Evolutionary conservation across 2,329 filamentous ascomycete species (phyloP), one percentile per base, ranked within the genome.

Genomic region (Penicillium sp.): DNA sequence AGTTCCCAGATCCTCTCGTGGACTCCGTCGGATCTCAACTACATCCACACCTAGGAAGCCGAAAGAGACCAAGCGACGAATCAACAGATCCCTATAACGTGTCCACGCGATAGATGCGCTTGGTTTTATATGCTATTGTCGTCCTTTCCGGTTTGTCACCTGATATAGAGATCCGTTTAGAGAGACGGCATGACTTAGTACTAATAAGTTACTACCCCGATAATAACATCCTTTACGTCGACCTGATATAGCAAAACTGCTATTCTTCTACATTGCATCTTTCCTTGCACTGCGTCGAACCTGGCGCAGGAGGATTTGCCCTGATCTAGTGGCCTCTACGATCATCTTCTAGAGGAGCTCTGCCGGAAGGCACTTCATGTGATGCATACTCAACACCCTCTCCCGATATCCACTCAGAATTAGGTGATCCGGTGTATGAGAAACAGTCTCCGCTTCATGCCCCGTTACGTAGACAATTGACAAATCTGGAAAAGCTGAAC

Each of bases 361-460:
- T 48, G 25, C 45, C 22, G 45, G 45, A 48, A 48, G 45, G 45
- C 45, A 48, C 45, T 48, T 14, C 4, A 3, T 48, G 25, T 48
- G 11, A 48, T 48, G 10, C 25, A 48, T 25, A 48, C 45, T 30
- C 13, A 48, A 48, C 5, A 4, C 45, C 45, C 45, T 48, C 22
- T 48, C 22, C 22, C 45, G 25, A 48, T 14, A 30, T 48, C 45
- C 25, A 48, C 25, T 48, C 25, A 48, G 45, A 28, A 48, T 48
- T 48, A 13, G 45, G 45, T 48, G 30, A 48, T 48, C n/a, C 45
- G 45, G 25, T 48, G 45, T 48, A 30, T 48, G 13, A 48, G 45
- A 48, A n/a, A 48, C 45, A 28, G 45, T 30, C 45, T 48, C 10
- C 45, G 45, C 45, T 48, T 30, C n/a, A 48, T 48, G 45, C 45